Percentiles rank a stretch among this genome's conserved stretches.
These are phyloP conservation scores for Nitzschia sp. DNA, from an alignment of 108 stramenopile genomes.

Conservation along the genomic window DNA sequence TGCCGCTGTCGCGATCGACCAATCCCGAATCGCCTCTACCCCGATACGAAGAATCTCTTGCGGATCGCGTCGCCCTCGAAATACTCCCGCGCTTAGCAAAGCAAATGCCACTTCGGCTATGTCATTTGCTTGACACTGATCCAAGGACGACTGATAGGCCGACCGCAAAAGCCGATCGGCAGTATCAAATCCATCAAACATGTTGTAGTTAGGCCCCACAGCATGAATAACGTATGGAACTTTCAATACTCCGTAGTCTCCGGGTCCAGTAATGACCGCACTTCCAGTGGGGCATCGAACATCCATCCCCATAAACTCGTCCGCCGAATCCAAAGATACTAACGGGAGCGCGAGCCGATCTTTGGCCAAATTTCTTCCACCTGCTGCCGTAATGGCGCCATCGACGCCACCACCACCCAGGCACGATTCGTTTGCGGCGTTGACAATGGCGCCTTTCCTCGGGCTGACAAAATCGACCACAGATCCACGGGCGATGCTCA, in stretches of 20 bases:
- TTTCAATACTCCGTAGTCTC: slow-evolving; percentile 50
- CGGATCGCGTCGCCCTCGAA: slow-evolving; percentile 53
- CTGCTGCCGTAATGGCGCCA: slow-evolving; percentile 78
- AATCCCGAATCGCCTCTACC: slow-evolving; percentile 55
- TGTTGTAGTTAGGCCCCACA: slow-evolving; percentile 80
- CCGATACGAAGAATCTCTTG: slow-evolving; percentile 63
- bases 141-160: slow-evolving; percentile 54
- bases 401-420: slow-evolving; percentile 89
- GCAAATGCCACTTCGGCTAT: slow-evolving; percentile 71
- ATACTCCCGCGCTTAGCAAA: slow-evolving; percentile 78
- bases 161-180: slow-evolving; percentile 50
- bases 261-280: slow-evolving; percentile 72
- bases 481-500: slow-evolving; percentile 6
- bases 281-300: slow-evolving; percentile 67
- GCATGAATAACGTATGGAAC: slow-evolving; percentile 79
- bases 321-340: not conserved
- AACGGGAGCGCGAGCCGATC: slow-evolving; percentile 59
- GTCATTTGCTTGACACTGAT: slow-evolving; percentile 36
- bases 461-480: slow-evolving; percentile 15
- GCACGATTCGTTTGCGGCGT: slow-evolving; percentile 83
- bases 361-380: slow-evolving; percentile 51
- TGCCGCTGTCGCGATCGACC: slow-evolving; percentile 26
- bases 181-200: not conserved
- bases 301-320: not conserved
- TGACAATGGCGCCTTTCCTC: slow-evolving; percentile 72